Conservation (phyloP, 208 protist genomes). For the Leishmania aethiopica region DNA sequence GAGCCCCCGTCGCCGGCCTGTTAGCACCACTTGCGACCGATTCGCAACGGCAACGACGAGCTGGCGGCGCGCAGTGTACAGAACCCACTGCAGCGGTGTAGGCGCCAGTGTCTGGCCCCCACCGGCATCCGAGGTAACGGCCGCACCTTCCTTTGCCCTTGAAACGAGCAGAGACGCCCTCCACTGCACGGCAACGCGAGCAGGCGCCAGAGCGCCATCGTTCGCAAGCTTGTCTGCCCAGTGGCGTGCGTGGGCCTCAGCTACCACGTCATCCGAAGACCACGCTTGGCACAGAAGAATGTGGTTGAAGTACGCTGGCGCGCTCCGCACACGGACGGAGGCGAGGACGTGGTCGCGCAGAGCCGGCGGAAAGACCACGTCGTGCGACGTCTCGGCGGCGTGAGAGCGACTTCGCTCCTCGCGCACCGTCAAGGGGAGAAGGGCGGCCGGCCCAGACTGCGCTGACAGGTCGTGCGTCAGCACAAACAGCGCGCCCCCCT, state of each 20-base stretch:
- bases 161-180: constrained; percentile 5
- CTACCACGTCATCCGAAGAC: background rate
- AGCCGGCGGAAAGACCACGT: background rate
- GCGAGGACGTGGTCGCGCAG: background rate
- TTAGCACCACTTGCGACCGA: constrained; percentile 30
- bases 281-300: constrained; percentile 12
- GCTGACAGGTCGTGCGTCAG: constrained; percentile 13
- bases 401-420: constrained; percentile 21
- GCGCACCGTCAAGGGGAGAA: constrained; percentile 1
- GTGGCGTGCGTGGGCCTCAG: constrained; percentile 4
- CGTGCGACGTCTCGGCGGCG: background rate
- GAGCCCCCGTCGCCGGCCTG: constrained; percentile 11
- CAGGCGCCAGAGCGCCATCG: constrained; percentile 7
- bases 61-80: constrained; percentile 48
- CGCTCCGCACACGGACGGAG: constrained; percentile 4
- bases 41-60: constrained; percentile 47
- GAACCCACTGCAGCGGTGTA: constrained; percentile 39
- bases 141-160: background rate
- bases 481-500: constrained; percentile 22
- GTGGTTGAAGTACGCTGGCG: constrained; percentile 13
- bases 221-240: background rate
- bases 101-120: constrained; percentile 10
- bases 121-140: background rate
- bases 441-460: background rate
- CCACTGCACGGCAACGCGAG: constrained; percentile 25